Evolutionary conservation across 257 asterid genomes (phyloP).

Genomic region (Buddleja alternifolia): DNA sequence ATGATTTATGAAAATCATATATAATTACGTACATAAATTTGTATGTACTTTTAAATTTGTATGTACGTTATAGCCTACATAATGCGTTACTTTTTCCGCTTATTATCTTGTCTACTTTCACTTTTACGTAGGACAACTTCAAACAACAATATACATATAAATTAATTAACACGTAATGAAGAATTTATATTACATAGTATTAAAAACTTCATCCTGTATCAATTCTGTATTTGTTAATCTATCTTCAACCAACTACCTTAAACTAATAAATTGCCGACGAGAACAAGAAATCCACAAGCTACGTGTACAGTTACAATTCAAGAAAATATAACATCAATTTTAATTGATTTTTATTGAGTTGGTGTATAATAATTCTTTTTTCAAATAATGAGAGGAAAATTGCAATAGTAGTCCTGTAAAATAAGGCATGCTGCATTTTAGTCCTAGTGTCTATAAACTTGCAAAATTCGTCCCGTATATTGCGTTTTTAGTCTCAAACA

Average conservation of each 20-base stretch:
- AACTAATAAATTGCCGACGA: conserved; percentile 19
- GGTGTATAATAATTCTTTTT: too few species aligned
- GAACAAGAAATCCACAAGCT: conserved; percentile 20
- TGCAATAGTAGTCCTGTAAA: too few species aligned
- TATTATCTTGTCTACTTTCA: neutral
- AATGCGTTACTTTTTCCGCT: neutral
- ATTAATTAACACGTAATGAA: neutral
- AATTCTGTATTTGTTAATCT: conserved; percentile 17
- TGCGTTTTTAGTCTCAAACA: too few species aligned
- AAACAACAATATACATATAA: neutral
- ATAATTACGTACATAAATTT: too few species aligned
- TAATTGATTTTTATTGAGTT: too few species aligned
- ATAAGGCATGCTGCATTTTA: too few species aligned
- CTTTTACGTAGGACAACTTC: neutral
- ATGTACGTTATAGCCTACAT: too few species aligned
- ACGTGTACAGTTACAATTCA: conserved; percentile 29
- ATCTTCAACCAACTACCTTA: conserved; percentile 18
- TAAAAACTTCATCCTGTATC: neutral
- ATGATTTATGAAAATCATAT: too few species aligned
- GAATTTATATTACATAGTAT: neutral
- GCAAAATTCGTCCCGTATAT: too few species aligned
- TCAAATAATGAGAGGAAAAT: too few species aligned
- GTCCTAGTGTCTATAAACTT: too few species aligned
- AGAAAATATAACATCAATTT: neutral
- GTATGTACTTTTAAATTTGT: too few species aligned